A percentile compares a stretch with the other conserved stretches of the same genome.
Evolutionary conservation across 192 early-diverging fungal species (phyloP).

Genomic region (Pilobolus umbonatus): DNA sequence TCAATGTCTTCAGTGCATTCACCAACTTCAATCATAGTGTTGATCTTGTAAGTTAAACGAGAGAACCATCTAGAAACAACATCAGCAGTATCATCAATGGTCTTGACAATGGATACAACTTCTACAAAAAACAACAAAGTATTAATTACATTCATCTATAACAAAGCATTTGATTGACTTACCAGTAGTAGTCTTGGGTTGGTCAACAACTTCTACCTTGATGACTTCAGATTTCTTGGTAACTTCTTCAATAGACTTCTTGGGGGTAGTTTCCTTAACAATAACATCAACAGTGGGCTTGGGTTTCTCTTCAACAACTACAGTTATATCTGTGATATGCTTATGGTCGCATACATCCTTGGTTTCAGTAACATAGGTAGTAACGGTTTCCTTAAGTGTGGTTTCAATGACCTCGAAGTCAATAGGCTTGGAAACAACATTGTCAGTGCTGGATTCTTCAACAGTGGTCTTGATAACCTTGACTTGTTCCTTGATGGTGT

Average conservation of each 20-base stretch:
- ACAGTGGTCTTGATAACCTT: neutral
- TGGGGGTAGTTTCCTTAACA: neutral
- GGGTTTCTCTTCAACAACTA: slow-evolving; percentile 2
- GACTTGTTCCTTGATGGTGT: neutral
- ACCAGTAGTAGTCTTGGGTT: neutral
- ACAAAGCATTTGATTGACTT: no score
- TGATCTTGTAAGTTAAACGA: neutral
- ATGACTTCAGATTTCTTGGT: neutral
- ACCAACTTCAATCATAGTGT: neutral
- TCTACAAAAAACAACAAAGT: neutral
- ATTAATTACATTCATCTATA: neutral
- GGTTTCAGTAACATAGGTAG: neutral
- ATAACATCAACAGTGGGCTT: neutral
- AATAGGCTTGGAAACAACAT: neutral
- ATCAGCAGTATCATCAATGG: neutral
- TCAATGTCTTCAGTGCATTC: neutral
- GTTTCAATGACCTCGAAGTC: neutral
- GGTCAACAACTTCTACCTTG: neutral
- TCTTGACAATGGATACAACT: neutral
- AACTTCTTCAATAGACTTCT: neutral
- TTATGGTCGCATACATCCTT: neutral
- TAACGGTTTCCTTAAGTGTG: neutral
- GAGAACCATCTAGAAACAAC: neutral
- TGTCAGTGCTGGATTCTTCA: neutral
- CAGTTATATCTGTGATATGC: neutral